Evolutionary conservation across 1,284 basidiomycete species (phyloP).

Genomic region (Malassezia dermatis): DNA sequence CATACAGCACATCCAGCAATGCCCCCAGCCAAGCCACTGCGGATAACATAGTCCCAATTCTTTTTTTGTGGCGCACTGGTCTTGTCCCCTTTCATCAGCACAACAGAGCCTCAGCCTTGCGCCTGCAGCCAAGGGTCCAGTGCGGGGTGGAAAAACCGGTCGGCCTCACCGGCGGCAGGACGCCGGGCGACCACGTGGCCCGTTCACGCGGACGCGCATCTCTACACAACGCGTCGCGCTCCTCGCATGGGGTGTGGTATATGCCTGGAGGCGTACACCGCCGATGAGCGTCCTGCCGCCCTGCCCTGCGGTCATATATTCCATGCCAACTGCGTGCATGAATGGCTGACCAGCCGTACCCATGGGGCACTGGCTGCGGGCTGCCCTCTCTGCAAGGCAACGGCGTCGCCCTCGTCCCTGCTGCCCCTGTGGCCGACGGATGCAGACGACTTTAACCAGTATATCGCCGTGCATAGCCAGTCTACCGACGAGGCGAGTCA

Average conservation of each 20-base stretch:
- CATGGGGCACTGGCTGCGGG: constrained; percentile 1
- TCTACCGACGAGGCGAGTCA: neutral
- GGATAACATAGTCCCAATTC: constrained; percentile 63
- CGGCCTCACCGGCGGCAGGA: neutral
- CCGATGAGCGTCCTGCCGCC: constrained; percentile 11
- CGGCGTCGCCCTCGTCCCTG: neutral
- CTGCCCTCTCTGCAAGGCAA: constrained; percentile 15
- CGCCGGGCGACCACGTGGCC: neutral
- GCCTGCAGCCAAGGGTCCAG: neutral
- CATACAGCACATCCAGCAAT: constrained; percentile 83
- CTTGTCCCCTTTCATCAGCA: neutral
- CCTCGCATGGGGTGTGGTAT: constrained; percentile 13
- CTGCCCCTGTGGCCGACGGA: constrained; percentile 11
- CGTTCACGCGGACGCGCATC: neutral
- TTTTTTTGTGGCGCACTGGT: neutral
- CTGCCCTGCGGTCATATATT: constrained; percentile 17
- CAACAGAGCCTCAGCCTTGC: neutral
- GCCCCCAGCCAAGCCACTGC: constrained; percentile 79
- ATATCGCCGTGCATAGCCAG: constrained; percentile 9
- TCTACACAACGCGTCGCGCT: neutral
- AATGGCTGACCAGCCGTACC: constrained; percentile 4
- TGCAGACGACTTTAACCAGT: constrained; percentile 9
- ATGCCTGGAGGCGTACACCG: constrained; percentile 11
- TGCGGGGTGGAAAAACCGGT: neutral
- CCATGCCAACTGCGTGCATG: constrained; percentile 9